phyloP scores from a whole-genome alignment of 2,329 filamentous ascomycete genomes.

The Cordyceps militaris region DNA sequence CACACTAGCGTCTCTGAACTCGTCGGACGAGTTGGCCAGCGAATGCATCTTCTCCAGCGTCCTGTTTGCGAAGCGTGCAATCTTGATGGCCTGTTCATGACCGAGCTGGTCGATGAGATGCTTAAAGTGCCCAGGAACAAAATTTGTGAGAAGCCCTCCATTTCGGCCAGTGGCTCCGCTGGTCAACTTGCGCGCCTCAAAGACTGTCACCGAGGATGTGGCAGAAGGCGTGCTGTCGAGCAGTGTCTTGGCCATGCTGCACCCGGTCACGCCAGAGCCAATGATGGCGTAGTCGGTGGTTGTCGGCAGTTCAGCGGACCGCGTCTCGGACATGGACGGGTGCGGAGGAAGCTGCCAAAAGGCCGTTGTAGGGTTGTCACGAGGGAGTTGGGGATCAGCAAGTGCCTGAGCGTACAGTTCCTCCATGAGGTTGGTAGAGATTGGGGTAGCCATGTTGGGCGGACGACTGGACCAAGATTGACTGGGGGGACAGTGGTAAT shows the following conservation, averaged over 20 bases:
- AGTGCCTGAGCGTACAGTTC: not conserved
- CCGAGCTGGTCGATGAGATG: conserved; percentile 24
- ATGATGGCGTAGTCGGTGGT: conserved; percentile 22
- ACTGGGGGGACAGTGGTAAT: not conserved
- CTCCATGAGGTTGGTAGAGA: not conserved
- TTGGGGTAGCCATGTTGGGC: not conserved
- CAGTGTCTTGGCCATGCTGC: conserved; percentile 20
- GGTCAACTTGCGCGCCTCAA: conserved; percentile 23
- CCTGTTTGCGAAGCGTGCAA: conserved; percentile 34
- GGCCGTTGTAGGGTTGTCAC: conserved; percentile 19
- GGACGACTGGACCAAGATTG: not conserved
- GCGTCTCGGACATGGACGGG: conserved; percentile 18
- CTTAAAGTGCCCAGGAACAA: conserved; percentile 34
- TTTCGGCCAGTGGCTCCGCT: conserved; percentile 27
- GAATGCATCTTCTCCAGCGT: conserved; percentile 26
- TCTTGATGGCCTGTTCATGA: conserved; percentile 29
- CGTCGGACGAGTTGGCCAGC: conserved; percentile 13
- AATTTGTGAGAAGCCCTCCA: conserved; percentile 22
- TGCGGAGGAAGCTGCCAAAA: conserved; percentile 23
- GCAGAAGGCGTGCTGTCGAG: conserved; percentile 11
- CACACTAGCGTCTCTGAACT: conserved; percentile 3
- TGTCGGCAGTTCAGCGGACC: conserved; percentile 17
- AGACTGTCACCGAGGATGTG: conserved; percentile 16
- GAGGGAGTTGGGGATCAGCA: conserved; percentile 20
- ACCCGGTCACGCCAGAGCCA: conserved; percentile 26